Conservation (phyloP, 331 rosid species). For the Rhamnella rubrinervis region DNA sequence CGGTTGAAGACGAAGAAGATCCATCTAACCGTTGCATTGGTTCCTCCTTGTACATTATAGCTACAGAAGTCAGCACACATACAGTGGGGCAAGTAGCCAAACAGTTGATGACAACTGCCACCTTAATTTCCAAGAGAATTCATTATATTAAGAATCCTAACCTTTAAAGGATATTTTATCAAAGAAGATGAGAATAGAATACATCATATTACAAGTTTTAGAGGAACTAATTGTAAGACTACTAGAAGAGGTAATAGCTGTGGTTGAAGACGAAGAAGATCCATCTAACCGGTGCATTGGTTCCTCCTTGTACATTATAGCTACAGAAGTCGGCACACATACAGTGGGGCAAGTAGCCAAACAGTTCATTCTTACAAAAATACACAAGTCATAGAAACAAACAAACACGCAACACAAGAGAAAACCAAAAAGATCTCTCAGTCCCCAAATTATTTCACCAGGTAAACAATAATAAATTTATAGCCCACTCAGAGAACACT, state of each 20-base stretch:
- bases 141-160: conserved; percentile 28
- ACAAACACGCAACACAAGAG: conserved; percentile 89
- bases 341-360: conserved; percentile 99
- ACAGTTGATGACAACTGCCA: conserved; percentile 29
- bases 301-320: conserved; percentile 96
- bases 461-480: conserved; percentile 45
- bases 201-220: conserved; percentile 45
- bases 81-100: conserved; percentile 88
- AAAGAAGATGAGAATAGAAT: conserved; percentile 38
- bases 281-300: conserved; percentile 97
- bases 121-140: conserved; percentile 30
- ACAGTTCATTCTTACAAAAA: conserved; percentile 97
- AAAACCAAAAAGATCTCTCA: conserved; percentile 92
- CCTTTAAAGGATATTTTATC: conserved; percentile 35
- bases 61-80: conserved; percentile 99
- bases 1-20: conserved; percentile 97
- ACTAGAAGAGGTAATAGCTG: conserved; percentile 82
- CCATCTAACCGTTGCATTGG: conserved; percentile 97
- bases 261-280: conserved; percentile 97
- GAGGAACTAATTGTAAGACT: conserved; percentile 75
- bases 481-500: conserved; percentile 43
- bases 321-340: conserved; percentile 99
- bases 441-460: conserved; percentile 85
- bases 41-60: conserved; percentile 96
- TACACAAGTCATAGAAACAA: conserved; percentile 94